Evolutionary conservation across 2,329 filamentous ascomycete species (phyloP).

Genomic region (Lojkania enalia): DNA sequence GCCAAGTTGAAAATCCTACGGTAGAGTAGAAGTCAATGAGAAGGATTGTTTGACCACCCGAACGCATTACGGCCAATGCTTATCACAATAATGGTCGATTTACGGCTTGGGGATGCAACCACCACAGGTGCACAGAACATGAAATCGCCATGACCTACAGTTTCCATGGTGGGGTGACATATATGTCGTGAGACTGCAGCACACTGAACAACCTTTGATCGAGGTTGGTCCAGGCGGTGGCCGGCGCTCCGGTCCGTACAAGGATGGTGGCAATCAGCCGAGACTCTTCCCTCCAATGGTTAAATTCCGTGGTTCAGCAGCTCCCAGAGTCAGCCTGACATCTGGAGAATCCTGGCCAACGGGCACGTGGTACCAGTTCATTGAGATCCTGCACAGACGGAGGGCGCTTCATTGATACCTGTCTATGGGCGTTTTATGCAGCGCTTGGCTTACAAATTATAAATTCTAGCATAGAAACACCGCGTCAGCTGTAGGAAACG

Average conservation of each 20-base stretch:
- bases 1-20: background rate
- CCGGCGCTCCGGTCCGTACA: conserved; percentile 24
- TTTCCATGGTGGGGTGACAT: too few relatives aligned
- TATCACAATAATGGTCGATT: too few relatives aligned
- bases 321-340: conserved; percentile 8
- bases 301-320: background rate
- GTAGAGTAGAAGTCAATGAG: too few relatives aligned
- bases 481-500: too few relatives aligned
- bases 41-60: too few relatives aligned
- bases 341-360: conserved; percentile 8
- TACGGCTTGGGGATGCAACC: too few relatives aligned
- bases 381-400: too few relatives aligned
- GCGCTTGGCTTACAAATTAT: conserved; percentile 5
- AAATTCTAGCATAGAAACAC: conserved; percentile 5
- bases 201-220: too few relatives aligned
- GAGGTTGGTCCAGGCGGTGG: conserved; percentile 3
- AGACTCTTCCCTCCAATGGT: conserved; percentile 12
- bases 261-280: conserved; percentile 27
- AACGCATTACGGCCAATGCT: too few relatives aligned
- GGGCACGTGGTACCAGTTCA: conserved; percentile 16
- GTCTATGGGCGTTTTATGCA: conserved; percentile 5
- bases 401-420: conserved; percentile 2
- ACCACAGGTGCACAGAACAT: too few relatives aligned
- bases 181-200: too few relatives aligned
- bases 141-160: too few relatives aligned